phyloP scores from a whole-genome alignment of 108 stramenopile species.

The Nannochloropsis salina region DNA sequence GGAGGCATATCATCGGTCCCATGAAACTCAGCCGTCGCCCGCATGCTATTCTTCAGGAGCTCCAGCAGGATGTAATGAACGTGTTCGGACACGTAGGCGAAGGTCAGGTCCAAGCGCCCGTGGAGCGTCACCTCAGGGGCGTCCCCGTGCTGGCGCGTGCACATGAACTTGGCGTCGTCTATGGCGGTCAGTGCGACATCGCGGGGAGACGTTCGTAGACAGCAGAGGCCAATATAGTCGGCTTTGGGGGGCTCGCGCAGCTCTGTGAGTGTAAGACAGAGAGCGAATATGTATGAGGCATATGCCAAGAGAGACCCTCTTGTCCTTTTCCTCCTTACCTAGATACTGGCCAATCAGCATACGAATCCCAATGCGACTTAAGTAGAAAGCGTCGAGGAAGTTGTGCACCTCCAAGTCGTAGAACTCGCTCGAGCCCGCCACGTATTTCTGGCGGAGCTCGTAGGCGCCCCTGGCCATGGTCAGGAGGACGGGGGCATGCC shows the following conservation, averaged over 20 bases:
- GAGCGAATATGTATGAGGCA: not conserved
- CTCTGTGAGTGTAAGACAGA: not conserved
- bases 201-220: conserved; percentile 71
- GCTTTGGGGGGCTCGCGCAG: conserved; percentile 70
- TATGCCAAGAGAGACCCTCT: not conserved
- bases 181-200: conserved; percentile 89
- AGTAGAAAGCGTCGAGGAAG: conserved; percentile 94
- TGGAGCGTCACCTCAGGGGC: conserved; percentile 96
- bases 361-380: conserved; percentile 93
- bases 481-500: conserved; percentile 82
- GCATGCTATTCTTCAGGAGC: conserved; percentile 91
- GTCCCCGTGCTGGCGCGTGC: conserved; percentile 91
- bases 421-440: conserved; percentile 35
- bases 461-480: conserved; percentile 94
- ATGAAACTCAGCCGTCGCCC: conserved; percentile 89
- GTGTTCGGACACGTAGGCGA: conserved; percentile 87
- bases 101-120: conserved; percentile 80
- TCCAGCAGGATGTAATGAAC: conserved; percentile 91
- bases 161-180: conserved; percentile 94
- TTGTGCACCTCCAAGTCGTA: conserved; percentile 62
- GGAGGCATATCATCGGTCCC: conserved; percentile 73
- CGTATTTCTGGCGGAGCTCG: conserved; percentile 67
- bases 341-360: conserved; percentile 82
- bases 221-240: conserved; percentile 73
- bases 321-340: not conserved